Percentiles rank a stretch among this genome's conserved stretches.
These are phyloP conservation scores for Pezicula radicicola DNA, from an alignment of 2,329 filamentous ascomycete genomes.

Conservation along the genomic window DNA sequence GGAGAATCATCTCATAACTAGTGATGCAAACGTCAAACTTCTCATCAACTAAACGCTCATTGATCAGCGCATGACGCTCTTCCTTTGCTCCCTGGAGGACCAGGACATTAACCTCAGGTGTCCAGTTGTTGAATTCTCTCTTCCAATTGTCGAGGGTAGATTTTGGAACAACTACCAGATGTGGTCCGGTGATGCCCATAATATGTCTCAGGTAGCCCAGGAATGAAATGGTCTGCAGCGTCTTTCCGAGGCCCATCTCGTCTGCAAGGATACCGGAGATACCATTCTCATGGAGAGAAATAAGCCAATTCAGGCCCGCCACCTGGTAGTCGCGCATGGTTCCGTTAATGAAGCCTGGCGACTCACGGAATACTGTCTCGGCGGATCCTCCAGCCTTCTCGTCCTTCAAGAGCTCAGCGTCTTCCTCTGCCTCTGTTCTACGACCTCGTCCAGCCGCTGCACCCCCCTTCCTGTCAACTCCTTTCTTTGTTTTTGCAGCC, in stretches of 20 bases:
- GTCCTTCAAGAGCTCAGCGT: slow-evolving; percentile 83
- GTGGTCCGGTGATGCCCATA: slow-evolving; percentile 83
- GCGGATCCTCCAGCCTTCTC: slow-evolving; percentile 85
- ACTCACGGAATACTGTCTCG: slow-evolving; percentile 90
- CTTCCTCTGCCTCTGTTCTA: slow-evolving; percentile 95
- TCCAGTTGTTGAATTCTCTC: slow-evolving; percentile 91
- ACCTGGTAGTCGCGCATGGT: slow-evolving; percentile 96
- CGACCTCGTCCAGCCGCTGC: slow-evolving; percentile 75
- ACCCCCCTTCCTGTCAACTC: slow-evolving; percentile 76
- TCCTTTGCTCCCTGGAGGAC: slow-evolving; percentile 96
- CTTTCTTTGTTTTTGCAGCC: slow-evolving; percentile 67
- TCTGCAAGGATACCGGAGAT: slow-evolving; percentile 97
- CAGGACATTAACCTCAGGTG: slow-evolving; percentile 89
- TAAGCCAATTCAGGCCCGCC: slow-evolving; percentile 93
- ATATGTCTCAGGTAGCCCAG: slow-evolving; percentile 91
- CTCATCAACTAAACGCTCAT: slow-evolving; percentile 86
- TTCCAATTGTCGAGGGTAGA: slow-evolving; percentile 99
- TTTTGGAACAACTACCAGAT: slow-evolving; percentile 90
- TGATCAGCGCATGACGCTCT: slow-evolving; percentile 83
- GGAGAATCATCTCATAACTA: slow-evolving; percentile 97
- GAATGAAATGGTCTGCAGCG: slow-evolving; percentile 95
- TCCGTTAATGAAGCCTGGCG: slow-evolving; percentile 82
- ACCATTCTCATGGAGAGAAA: slow-evolving; percentile 96
- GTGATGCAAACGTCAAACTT: slow-evolving; percentile 98
- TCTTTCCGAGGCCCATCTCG: slow-evolving; percentile 98